Evolutionary conservation across 176 grass and related monocot species (phyloP), one percentile per base, ranked within the genome.

Genomic region (Oropetium thomaeum): DNA sequence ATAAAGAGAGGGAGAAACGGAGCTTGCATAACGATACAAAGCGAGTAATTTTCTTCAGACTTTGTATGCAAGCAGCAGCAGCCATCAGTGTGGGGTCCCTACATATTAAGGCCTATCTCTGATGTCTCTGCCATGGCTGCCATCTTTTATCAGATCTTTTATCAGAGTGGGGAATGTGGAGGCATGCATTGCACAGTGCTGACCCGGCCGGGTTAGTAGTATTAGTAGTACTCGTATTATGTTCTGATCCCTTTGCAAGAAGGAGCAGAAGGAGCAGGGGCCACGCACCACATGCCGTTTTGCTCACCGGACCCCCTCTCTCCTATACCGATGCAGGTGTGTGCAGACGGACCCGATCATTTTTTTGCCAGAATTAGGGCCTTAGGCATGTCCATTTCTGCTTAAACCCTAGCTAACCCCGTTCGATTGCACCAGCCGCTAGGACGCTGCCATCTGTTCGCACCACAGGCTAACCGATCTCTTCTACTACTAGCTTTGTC

Each of bases 141-240:
- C 83, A 92, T 87, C 86, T 89, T 80, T 86, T 75, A 81, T 88
- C 78, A 88, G 88, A 88, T 39, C 37, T 39, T 39, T 54, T 60
- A 60, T 60, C 58, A 60, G 58, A 60, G 82, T 78, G 87, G 86
- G 82, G 84, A 87, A 96, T 92, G 78, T 89, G 86, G 86, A 91
- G 87, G 85, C 88, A 90, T 89, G 88, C 79, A 89, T 73, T 44
- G 63, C 70, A 85, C 85, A 80, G 80, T 73, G 27, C 67, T 72
- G 76, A 39, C 42, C 15, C 22, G 49, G 20, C 11, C 65, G 29
- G 40, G 65, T 48, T n/a, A n/a, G n/a, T n/a, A n/a, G n/a, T n/a
- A n/a, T n/a, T n/a, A n/a, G n/a, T 86, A 86, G 84, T 62, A 53
- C 53, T 57, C 53, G 73, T 73, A 40, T 29, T 80, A 16, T 70